Conservation (phyloP, 2,329 filamentous ascomycete genomes). For the Septoria petroselini region DNA sequence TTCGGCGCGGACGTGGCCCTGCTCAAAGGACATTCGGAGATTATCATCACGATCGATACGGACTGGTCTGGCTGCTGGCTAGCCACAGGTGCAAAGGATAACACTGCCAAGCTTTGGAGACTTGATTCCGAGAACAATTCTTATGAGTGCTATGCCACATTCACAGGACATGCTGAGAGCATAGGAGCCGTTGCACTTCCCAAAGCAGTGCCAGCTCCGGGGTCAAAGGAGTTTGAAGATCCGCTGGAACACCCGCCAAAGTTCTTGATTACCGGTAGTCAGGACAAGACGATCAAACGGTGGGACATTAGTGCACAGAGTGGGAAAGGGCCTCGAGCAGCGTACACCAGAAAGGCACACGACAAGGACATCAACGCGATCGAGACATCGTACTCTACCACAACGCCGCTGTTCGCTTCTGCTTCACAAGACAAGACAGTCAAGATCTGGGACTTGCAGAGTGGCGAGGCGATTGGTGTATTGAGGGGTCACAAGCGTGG, state of each 20-base stretch:
- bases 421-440: conserved; percentile 95
- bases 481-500: conserved; percentile 89
- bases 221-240: conserved; percentile 67
- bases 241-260: conserved; percentile 76
- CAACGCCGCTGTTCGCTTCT: conserved; percentile 80
- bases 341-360: conserved; percentile 90
- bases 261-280: conserved; percentile 86
- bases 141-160: conserved; percentile 74
- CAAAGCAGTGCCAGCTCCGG: conserved; percentile 62
- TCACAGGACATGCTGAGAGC: conserved; percentile 91
- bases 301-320: conserved; percentile 66
- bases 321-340: conserved; percentile 58
- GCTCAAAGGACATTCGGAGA: conserved; percentile 87
- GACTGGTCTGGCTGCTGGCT: conserved; percentile 98
- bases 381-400: conserved; percentile 64
- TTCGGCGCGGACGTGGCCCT: conserved; percentile 88
- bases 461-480: conserved; percentile 87
- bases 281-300: conserved; percentile 91
- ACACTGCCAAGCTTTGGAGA: conserved; percentile 86
- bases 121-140: conserved; percentile 72
- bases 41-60: conserved; percentile 88
- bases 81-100: conserved; percentile 93
- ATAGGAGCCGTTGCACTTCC: conserved; percentile 85
- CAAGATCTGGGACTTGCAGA: conserved; percentile 90
- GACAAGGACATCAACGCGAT: conserved; percentile 99